These are phyloP conservation scores for Rheum nobile DNA, from an alignment of 148 eudicot genomes.

Conservation along the genomic window DNA sequence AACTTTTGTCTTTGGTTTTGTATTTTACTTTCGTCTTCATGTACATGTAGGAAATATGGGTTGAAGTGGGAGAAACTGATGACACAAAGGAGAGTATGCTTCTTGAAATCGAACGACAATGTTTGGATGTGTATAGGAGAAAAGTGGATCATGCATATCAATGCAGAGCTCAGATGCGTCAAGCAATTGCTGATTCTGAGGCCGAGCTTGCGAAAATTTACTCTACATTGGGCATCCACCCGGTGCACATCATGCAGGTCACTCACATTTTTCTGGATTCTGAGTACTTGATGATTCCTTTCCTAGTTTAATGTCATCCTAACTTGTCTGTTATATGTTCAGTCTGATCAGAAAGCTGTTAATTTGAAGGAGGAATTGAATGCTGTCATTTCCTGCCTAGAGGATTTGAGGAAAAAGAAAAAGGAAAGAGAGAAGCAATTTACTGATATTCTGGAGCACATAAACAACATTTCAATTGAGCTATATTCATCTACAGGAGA, in stretches of 20 bases:
- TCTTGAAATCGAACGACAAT: conserved; percentile 61
- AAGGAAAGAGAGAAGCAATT: conserved; percentile 49
- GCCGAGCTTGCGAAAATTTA: conserved; percentile 56
- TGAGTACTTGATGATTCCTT: background rate
- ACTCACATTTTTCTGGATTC: background rate
- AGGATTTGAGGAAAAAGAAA: conserved; percentile 56
- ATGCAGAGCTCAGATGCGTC: conserved; percentile 44
- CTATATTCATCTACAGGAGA: conserved; percentile 25
- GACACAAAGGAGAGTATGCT: conserved; percentile 59
- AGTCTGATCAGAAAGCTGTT: conserved; percentile 32
- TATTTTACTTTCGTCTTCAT: background rate
- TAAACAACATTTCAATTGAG: conserved; percentile 43
- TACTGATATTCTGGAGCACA: conserved; percentile 49
- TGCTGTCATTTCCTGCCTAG: conserved; percentile 37
- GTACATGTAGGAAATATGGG: conserved; percentile 66
- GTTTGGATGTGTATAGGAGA: conserved; percentile 61
- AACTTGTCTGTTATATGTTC: conserved; percentile 8
- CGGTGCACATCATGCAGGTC: conserved; percentile 43
- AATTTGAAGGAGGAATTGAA: conserved; percentile 58
- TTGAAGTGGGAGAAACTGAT: conserved; percentile 74
- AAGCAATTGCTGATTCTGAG: conserved; percentile 66
- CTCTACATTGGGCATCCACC: conserved; percentile 56
- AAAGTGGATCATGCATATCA: conserved; percentile 71
- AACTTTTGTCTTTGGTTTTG: background rate
- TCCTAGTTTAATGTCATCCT: background rate